phyloP scores from a whole-genome alignment of 1,284 basidiomycete species.

The Athelia sp. region DNA sequence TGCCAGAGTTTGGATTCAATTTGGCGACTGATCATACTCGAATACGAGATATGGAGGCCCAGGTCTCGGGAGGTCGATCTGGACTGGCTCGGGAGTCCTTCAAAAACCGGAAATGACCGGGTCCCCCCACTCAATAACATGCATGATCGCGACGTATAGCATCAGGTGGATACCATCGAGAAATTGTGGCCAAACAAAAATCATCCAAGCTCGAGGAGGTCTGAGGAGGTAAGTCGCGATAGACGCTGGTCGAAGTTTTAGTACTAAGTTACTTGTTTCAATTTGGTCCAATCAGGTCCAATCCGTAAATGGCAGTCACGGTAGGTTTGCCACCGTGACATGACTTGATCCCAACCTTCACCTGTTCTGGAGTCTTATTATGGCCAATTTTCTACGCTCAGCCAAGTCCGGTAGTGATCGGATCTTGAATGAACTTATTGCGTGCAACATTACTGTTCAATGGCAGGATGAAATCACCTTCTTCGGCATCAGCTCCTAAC shows the following conservation, averaged over 20 bases:
- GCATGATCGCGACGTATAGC: no score
- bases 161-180: conserved; percentile 11
- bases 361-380: conserved; percentile 8
- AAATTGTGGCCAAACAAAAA: no score
- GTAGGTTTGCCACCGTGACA: conserved; percentile 16
- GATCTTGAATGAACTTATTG: conserved; percentile 20
- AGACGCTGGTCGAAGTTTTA: no score
- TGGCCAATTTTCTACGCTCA: conserved; percentile 11
- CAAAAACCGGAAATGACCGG: no score
- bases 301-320: not conserved
- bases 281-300: no score
- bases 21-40: conserved; percentile 76
- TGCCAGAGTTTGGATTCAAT: conserved; percentile 62
- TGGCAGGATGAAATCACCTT: conserved; percentile 15
- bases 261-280: no score
- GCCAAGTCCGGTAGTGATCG: conserved; percentile 25
- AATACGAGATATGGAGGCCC: no score
- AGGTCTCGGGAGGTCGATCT: no score
- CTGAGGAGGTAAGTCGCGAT: no score
- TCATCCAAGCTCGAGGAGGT: no score
- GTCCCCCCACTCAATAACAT: no score
- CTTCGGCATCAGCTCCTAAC: conserved; percentile 17
- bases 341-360: conserved; percentile 5
- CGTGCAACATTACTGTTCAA: conserved; percentile 22
- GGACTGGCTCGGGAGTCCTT: no score